Evolutionary conservation across 2,329 filamentous ascomycete species (phyloP).

Genomic region (Sphaerulina musiva): DNA sequence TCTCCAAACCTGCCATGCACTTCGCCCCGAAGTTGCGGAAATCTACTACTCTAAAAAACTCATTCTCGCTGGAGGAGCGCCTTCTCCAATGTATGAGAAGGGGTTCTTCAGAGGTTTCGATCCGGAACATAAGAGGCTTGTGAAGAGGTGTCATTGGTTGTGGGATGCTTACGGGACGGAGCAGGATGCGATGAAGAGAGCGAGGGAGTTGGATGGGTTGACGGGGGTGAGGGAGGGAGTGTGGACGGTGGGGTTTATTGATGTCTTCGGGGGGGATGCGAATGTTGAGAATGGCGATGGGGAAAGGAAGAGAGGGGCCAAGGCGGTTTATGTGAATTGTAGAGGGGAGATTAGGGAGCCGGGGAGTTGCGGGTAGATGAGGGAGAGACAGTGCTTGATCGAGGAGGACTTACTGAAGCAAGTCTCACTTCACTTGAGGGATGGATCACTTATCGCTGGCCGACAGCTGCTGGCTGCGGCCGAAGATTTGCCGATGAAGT

Average conservation of each 20-base stretch:
- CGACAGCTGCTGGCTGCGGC: too few species aligned
- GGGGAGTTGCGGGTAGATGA: neutral
- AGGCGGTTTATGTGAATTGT: slow-evolving; percentile 12
- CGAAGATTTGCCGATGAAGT: too few species aligned
- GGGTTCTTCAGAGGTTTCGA: slow-evolving; percentile 6
- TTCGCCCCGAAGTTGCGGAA: slow-evolving; percentile 10
- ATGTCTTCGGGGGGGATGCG: slow-evolving; percentile 2
- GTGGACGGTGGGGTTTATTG: slow-evolving; percentile 14
- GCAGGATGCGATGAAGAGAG: slow-evolving; percentile 11
- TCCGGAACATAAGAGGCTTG: slow-evolving; percentile 8
- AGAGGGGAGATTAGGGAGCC: slow-evolving; percentile 1
- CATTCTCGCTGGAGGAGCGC: slow-evolving; percentile 7
- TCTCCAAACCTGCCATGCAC: neutral
- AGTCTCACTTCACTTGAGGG: too few species aligned
- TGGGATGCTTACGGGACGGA: slow-evolving; percentile 13
- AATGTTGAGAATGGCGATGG: neutral
- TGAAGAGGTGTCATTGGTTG: slow-evolving; percentile 12
- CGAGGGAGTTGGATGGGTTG: slow-evolving; percentile 9
- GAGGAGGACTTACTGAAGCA: too few species aligned
- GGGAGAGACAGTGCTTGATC: too few species aligned
- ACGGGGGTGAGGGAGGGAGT: slow-evolving; percentile 7
- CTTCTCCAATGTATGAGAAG: slow-evolving; percentile 6
- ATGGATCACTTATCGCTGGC: too few species aligned
- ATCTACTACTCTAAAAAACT: slow-evolving; percentile 9
- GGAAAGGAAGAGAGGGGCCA: neutral